A percentile compares a stretch with the other conserved stretches of the same genome.
Evolutionary conservation across 1,284 basidiomycete genomes (phyloP).

Genomic region (Ustilago loliicola): DNA sequence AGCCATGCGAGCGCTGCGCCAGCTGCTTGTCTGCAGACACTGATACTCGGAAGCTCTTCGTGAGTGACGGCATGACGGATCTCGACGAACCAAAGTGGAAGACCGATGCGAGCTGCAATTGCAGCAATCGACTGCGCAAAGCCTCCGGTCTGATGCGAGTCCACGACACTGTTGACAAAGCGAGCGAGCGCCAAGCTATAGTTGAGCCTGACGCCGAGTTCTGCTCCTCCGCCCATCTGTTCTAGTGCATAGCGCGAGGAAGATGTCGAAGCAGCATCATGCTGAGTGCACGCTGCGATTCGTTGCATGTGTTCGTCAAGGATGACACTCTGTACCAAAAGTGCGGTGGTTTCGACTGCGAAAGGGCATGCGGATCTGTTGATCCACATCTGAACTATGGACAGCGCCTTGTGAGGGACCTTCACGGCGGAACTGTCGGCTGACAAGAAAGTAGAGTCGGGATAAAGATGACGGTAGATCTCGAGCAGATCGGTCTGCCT

Average conservation of each 20-base stretch:
- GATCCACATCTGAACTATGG: conserved; percentile 62
- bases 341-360: conserved; percentile 65
- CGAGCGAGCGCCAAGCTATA: conserved; percentile 65
- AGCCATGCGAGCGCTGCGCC: conserved; percentile 69
- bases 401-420: conserved; percentile 36
- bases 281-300: conserved; percentile 18
- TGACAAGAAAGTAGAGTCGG: conserved; percentile 22
- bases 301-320: conserved; percentile 56
- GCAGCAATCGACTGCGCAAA: conserved; percentile 87
- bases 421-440: conserved; percentile 11
- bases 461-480: conserved; percentile 52
- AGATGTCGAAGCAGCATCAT: conserved; percentile 4
- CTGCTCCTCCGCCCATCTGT: conserved; percentile 45
- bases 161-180: conserved; percentile 86
- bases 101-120: conserved; percentile 85
- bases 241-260: conserved; percentile 33
- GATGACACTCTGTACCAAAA: conserved; percentile 57
- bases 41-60: conserved; percentile 90
- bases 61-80: conserved; percentile 94
- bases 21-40: conserved; percentile 82
- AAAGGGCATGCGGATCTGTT: conserved; percentile 64
- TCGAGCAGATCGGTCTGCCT: conserved; percentile 44
- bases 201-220: conserved; percentile 48
- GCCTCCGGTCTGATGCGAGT: conserved; percentile 86
- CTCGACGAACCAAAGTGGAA: conserved; percentile 93